Evolutionary conservation across 139 green algal genomes (phyloP).

Genomic region (Volvox africanus): DNA sequence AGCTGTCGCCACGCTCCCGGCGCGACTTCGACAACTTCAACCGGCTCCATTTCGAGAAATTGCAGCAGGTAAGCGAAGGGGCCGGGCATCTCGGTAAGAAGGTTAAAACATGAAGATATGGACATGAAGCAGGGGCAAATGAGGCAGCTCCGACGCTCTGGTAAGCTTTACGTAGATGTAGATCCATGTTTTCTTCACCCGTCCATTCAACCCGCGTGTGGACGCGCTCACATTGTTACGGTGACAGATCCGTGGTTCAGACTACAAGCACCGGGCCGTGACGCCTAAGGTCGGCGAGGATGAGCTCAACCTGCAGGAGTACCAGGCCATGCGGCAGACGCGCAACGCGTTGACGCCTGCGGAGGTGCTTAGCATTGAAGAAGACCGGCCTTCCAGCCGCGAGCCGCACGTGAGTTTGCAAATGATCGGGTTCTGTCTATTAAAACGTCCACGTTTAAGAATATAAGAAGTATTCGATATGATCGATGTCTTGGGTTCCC

Average conservation of each 20-base stretch:
- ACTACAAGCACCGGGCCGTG: constrained; percentile 53
- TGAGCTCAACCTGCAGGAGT: constrained; percentile 57
- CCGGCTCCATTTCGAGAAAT: constrained; percentile 30
- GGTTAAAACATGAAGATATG: too few relatives aligned
- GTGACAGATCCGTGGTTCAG: constrained; percentile 25
- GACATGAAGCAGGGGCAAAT: too few relatives aligned
- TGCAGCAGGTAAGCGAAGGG: constrained; percentile 17
- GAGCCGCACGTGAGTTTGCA: constrained; percentile 1
- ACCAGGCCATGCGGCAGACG: constrained; percentile 47
- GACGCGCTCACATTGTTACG: too few relatives aligned
- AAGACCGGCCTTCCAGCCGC: constrained; percentile 28
- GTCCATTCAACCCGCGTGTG: too few relatives aligned
- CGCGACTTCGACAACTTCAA: constrained; percentile 38
- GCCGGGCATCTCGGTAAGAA: too few relatives aligned
- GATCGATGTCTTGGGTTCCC: too few relatives aligned
- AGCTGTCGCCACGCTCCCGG: constrained; percentile 21
- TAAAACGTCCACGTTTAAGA: too few relatives aligned
- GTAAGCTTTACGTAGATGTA: too few relatives aligned
- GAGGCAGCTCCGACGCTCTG: too few relatives aligned
- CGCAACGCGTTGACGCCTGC: not conserved
- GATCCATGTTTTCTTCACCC: too few relatives aligned
- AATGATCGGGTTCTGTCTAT: too few relatives aligned
- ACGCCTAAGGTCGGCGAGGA: constrained; percentile 65
- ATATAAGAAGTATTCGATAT: too few relatives aligned
- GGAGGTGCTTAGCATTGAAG: constrained; percentile 19